Evolutionary conservation across 352 stramenopile species (phyloP).

Genomic region (Phytophthora pluvialis): DNA sequence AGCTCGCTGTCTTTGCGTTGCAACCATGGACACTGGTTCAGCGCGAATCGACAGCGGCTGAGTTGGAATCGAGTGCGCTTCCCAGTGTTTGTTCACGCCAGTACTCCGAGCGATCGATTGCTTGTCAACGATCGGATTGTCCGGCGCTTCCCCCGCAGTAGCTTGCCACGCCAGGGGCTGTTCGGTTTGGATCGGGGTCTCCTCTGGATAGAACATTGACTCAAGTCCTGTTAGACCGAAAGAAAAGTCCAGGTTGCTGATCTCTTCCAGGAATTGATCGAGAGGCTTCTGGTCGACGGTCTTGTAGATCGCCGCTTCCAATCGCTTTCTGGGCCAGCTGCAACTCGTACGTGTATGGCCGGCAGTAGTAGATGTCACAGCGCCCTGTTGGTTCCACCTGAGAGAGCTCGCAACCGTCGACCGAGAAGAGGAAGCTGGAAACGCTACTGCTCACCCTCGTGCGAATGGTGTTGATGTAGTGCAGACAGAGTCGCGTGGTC

Average conservation of each 20-base stretch:
- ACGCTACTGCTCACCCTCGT: conserved; percentile 29
- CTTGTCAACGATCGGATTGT: not conserved
- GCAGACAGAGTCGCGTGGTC: conserved; percentile 41
- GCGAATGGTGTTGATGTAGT: conserved; percentile 49
- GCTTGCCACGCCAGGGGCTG: not conserved
- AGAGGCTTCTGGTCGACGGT: conserved; percentile 46
- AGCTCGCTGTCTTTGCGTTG: not conserved
- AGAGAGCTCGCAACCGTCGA: conserved; percentile 43
- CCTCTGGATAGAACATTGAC: conserved; percentile 1
- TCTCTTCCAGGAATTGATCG: conserved; percentile 21
- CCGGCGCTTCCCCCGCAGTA: not conserved
- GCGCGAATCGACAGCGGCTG: not conserved
- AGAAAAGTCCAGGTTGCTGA: conserved; percentile 41
- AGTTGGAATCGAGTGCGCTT: not conserved
- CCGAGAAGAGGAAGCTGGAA: conserved; percentile 41
- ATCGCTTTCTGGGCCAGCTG: conserved; percentile 43
- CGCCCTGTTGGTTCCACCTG: conserved; percentile 33
- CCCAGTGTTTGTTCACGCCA: not conserved
- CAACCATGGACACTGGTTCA: conserved; percentile 3
- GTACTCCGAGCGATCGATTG: not conserved
- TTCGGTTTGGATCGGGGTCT: not conserved
- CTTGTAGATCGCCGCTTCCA: conserved; percentile 43
- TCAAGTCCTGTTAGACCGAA: not conserved
- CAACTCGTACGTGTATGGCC: conserved; percentile 51
- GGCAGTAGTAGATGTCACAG: conserved; percentile 53